These are phyloP conservation scores for Fusarium penzigii DNA, from an alignment of 2,329 filamentous ascomycete species.

Conservation along the genomic window DNA sequence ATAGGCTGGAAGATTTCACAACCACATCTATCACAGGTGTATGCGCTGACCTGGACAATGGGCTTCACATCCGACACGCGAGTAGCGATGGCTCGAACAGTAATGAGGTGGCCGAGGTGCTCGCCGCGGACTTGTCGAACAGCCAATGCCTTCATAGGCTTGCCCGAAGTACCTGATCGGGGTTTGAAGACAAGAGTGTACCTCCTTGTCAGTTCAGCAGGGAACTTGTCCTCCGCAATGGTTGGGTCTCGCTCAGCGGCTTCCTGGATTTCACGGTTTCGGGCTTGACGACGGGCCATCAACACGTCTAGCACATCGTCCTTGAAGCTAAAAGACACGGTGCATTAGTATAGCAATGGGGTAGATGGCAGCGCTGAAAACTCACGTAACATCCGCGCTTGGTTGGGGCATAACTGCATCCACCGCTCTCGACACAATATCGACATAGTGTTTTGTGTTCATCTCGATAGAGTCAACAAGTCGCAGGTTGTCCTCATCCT, in stretches of 20 bases:
- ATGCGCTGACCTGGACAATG: constrained; percentile 94
- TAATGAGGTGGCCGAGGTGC: constrained; percentile 90
- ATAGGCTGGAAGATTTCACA: constrained; percentile 98
- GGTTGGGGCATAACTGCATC: constrained; percentile 84
- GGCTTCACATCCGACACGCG: constrained; percentile 98
- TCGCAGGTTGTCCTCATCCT: constrained; percentile 62
- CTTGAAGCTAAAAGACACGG: constrained; percentile 68
- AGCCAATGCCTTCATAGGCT: constrained; percentile 68
- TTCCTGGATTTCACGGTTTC: constrained; percentile 75
- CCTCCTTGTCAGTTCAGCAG: constrained; percentile 84
- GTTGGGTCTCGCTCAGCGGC: constrained; percentile 68
- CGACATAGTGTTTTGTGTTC: constrained; percentile 95
- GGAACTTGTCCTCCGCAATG: constrained; percentile 76
- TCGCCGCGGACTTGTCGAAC: constrained; percentile 92
- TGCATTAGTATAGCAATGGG: not conserved
- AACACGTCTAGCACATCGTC: constrained; percentile 96
- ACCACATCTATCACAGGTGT: constrained; percentile 94
- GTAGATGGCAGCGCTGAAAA: not conserved
- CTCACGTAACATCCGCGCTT: constrained; percentile 73
- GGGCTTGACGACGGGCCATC: constrained; percentile 84
- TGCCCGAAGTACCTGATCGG: constrained; percentile 69
- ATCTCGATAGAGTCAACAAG: constrained; percentile 82
- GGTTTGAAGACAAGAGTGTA: constrained; percentile 98
- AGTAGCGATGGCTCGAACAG: constrained; percentile 89
- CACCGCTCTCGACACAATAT: constrained; percentile 84